phyloP scores from a whole-genome alignment of 1,284 basidiomycete species.

The Moesziomyces aphidis region DNA sequence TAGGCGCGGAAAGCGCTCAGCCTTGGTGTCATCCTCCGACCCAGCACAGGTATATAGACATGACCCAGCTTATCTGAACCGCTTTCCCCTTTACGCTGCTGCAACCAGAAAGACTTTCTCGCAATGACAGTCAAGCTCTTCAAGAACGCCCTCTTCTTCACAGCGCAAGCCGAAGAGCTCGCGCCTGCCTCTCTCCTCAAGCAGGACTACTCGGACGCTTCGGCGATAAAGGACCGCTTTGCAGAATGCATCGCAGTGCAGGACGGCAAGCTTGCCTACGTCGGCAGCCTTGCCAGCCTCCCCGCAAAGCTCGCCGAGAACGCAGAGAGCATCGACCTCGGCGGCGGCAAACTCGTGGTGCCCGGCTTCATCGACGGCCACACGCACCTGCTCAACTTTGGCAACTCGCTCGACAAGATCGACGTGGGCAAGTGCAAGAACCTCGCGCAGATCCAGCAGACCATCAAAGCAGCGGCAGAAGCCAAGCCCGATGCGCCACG shows the following conservation, averaged over 20 bases:
- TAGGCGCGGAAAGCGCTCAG: conserved; percentile 17
- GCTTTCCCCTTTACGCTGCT: background rate
- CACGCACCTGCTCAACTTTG: conserved; percentile 45
- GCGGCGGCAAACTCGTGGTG: conserved; percentile 35
- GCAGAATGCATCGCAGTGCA: conserved; percentile 35
- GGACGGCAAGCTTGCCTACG: conserved; percentile 31
- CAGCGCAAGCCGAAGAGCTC: conserved; percentile 36
- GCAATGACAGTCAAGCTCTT: conserved; percentile 28
- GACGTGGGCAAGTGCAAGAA: conserved; percentile 41
- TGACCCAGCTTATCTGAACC: background rate
- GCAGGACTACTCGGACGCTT: conserved; percentile 29
- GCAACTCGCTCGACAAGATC: conserved; percentile 46
- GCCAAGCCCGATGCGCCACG: conserved; percentile 33
- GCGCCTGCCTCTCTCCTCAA: conserved; percentile 20
- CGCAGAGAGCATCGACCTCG: conserved; percentile 27
- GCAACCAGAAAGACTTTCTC: background rate
- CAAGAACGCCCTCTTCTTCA: conserved; percentile 45
- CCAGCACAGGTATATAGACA: background rate
- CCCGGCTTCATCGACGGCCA: conserved; percentile 51
- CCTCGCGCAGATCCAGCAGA: conserved; percentile 36
- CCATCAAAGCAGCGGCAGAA: conserved; percentile 33
- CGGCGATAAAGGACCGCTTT: conserved; percentile 18
- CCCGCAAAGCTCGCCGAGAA: conserved; percentile 3
- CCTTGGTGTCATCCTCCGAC: background rate
- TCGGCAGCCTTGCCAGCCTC: conserved; percentile 18